Conservation (phyloP, 1,139 yeast genomes). For the Geotrichum cucujoidarum region DNA sequence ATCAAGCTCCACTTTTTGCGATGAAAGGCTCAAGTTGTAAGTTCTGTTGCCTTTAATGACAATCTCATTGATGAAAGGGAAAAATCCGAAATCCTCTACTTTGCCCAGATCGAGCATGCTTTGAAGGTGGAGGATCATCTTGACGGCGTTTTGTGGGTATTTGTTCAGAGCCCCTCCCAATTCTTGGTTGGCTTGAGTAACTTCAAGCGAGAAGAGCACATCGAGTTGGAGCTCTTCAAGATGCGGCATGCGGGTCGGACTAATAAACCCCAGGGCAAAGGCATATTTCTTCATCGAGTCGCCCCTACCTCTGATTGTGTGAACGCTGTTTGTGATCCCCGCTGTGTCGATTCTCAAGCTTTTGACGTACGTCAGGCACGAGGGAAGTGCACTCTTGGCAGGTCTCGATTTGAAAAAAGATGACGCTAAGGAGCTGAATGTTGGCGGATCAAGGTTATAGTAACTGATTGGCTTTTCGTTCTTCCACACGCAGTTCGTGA, state of each 20-base stretch:
- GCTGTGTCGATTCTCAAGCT: background rate
- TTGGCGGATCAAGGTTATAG: background rate
- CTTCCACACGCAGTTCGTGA: background rate
- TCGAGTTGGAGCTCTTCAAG: background rate
- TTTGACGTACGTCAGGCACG: background rate
- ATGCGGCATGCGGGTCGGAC: background rate
- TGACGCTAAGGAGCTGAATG: background rate
- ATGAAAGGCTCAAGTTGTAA: no score
- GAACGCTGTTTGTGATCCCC: background rate
- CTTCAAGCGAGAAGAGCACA: background rate
- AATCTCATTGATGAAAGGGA: background rate
- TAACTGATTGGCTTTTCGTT: background rate
- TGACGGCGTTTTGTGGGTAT: background rate
- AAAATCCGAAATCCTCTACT: background rate
- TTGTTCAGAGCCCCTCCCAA: background rate
- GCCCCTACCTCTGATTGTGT: background rate
- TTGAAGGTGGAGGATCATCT: background rate
- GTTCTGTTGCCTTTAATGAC: no score
- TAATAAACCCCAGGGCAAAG: background rate
- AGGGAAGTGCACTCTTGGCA: no score
- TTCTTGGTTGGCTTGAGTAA: background rate
- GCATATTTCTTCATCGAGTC: background rate
- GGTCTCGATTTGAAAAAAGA: background rate
- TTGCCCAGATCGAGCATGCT: background rate
- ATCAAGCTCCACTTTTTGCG: no score